Conservation (phyloP, 805 yeast species). For the Suhomyces kilbournensis region DNA sequence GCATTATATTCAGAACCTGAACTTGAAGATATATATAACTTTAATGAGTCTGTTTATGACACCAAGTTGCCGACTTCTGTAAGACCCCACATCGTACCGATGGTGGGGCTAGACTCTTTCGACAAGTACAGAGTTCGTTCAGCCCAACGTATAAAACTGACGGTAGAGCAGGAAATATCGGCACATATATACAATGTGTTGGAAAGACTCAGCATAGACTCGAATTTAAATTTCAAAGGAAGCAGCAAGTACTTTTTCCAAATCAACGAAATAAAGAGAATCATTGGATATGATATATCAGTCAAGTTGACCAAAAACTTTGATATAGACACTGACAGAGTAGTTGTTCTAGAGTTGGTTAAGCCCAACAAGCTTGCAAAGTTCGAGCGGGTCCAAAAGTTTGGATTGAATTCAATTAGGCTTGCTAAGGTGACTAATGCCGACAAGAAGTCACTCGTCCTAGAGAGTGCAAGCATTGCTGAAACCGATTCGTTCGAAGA, state of each 20-base stretch:
- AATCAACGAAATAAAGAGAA: constrained; percentile 9
- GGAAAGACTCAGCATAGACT: constrained; percentile 15
- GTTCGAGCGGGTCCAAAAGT: constrained; percentile 15
- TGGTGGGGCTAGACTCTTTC: not conserved
- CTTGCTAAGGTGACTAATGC: constrained; percentile 9
- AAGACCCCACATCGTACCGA: not conserved
- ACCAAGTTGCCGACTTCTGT: not conserved
- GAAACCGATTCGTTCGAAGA: constrained; percentile 6
- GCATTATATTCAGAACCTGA: not conserved
- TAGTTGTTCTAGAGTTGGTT: constrained; percentile 22
- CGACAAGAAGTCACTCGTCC: not conserved
- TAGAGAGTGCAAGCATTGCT: not conserved
- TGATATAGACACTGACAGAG: constrained; percentile 1
- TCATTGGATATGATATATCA: constrained; percentile 3
- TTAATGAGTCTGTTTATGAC: not conserved
- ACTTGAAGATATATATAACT: not conserved
- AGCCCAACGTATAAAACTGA: not conserved
- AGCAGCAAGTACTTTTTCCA: constrained; percentile 29
- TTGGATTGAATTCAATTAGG: constrained; percentile 20
- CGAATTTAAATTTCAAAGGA: constrained; percentile 15
- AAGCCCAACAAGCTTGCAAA: constrained; percentile 26
- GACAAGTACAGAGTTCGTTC: not conserved
- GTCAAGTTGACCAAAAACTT: not conserved
- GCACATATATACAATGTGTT: constrained; percentile 18
- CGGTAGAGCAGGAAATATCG: constrained; percentile 5